phyloP scores from a whole-genome alignment of 176 grass and related monocot species.

The Alloteropsis semialata region DNA sequence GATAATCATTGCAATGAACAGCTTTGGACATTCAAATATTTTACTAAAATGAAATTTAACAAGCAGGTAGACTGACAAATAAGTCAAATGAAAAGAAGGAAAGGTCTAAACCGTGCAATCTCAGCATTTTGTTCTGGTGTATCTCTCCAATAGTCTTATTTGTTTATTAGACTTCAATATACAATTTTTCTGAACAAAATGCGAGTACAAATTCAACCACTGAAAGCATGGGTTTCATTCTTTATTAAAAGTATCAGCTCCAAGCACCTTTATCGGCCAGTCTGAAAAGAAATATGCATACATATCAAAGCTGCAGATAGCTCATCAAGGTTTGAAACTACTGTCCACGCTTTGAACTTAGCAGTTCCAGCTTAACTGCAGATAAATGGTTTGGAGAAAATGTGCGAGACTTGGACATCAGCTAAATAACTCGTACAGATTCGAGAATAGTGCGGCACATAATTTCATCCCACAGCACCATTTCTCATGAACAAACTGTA shows the following conservation, averaged over 20 bases:
- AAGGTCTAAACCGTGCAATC: background rate
- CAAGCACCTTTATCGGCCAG: background rate
- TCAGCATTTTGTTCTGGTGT: background rate
- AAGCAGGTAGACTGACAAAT: background rate
- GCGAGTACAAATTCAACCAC: background rate
- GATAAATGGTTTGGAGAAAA: background rate
- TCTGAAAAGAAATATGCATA: background rate
- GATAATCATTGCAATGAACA: background rate
- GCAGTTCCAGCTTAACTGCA: background rate
- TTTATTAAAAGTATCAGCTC: background rate
- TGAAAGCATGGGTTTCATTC: background rate
- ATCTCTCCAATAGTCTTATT: background rate
- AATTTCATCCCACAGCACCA: background rate
- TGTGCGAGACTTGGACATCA: background rate
- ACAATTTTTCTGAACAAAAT: background rate
- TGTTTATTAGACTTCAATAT: background rate
- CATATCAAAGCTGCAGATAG: background rate
- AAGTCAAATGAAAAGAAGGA: background rate
- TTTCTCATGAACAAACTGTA: conserved; percentile 2
- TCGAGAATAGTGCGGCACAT: background rate
- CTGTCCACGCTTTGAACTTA: background rate
- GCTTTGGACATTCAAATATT: background rate
- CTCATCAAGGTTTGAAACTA: conserved; percentile 12
- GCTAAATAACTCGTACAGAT: background rate
- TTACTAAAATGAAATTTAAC: background rate